Percentiles rank a stretch among this genome's conserved stretches.
These are phyloP conservation scores for Scutellaria minor DNA, from an alignment of 257 asterid species.

Conservation along the genomic window DNA sequence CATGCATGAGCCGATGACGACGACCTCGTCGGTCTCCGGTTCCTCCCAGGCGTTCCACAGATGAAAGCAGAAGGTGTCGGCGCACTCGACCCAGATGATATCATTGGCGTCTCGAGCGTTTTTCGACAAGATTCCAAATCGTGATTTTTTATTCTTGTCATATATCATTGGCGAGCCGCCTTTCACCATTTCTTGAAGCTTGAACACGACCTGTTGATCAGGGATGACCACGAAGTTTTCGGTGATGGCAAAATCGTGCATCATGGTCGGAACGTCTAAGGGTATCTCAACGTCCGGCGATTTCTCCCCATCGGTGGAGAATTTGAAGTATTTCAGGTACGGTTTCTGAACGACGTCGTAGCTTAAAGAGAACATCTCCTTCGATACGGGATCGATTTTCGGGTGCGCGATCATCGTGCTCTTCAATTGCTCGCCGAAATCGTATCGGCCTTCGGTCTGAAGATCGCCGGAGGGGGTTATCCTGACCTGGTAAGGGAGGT, in stretches of 20 bases:
- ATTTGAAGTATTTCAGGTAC: conserved; percentile 58
- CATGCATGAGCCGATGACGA: conserved; percentile 84
- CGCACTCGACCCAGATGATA: conserved; percentile 59
- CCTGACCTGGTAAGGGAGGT: conserved; percentile 63
- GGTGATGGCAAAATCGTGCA: conserved; percentile 80
- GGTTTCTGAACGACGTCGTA: conserved; percentile 64
- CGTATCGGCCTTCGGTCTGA: conserved; percentile 53
- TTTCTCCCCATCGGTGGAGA: conserved; percentile 50
- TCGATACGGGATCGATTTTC: conserved; percentile 61
- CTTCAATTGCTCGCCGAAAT: conserved; percentile 46
- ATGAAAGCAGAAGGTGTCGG: conserved; percentile 67
- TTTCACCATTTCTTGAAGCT: conserved; percentile 65
- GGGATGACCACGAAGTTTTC: conserved; percentile 68
- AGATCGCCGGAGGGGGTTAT: conserved; percentile 52
- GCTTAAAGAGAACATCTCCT: conserved; percentile 62
- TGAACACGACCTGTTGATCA: conserved; percentile 82
- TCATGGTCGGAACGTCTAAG: conserved; percentile 62
- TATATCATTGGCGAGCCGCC: conserved; percentile 72
- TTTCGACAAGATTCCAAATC: conserved; percentile 60
- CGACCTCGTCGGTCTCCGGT: conserved; percentile 60
- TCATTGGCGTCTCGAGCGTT: conserved; percentile 37
- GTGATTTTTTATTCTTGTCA: conserved; percentile 56
- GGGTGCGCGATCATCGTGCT: conserved; percentile 79
- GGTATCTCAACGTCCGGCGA: conserved; percentile 58
- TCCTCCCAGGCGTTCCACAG: conserved; percentile 87